Evolutionary conservation across 2,329 filamentous ascomycete species (phyloP).

Genomic region (Fusarium camptoceras): DNA sequence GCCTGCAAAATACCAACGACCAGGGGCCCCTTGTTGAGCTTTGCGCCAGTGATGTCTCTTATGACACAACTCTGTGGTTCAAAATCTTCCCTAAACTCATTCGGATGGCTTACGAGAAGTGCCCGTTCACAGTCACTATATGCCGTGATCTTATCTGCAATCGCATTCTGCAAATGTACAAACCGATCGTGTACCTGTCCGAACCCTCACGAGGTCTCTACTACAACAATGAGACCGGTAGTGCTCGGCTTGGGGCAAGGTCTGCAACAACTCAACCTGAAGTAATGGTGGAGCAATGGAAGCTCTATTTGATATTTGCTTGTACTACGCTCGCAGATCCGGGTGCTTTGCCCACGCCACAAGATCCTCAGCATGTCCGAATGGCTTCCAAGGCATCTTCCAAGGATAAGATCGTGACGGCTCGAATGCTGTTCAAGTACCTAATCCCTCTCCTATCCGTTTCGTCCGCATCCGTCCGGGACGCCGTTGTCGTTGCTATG

Average conservation of each 20-base stretch:
- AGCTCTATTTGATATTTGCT: conserved; percentile 95
- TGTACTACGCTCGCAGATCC: conserved; percentile 93
- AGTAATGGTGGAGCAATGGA: conserved; percentile 96
- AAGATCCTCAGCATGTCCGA: conserved; percentile 78
- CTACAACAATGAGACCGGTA: conserved; percentile 70
- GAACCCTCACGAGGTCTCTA: conserved; percentile 76
- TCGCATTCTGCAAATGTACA: conserved; percentile 92
- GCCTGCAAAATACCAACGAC: conserved; percentile 84
- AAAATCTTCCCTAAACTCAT: conserved; percentile 98
- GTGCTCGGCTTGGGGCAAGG: conserved; percentile 62
- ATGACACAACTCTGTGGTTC: conserved; percentile 96
- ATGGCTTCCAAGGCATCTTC: conserved; percentile 80
- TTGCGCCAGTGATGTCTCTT: conserved; percentile 93
- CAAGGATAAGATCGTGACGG: conserved; percentile 84
- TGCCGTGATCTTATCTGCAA: conserved; percentile 94
- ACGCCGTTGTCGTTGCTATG: conserved; percentile 90
- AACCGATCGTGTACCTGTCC: conserved; percentile 80
- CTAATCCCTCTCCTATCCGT: conserved; percentile 88
- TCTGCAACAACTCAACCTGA: conserved; percentile 81
- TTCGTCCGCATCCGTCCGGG: conserved; percentile 82
- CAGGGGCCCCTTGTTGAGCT: conserved; percentile 91
- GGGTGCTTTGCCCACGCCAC: conserved; percentile 65
- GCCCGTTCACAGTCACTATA: conserved; percentile 89
- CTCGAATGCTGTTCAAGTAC: conserved; percentile 88
- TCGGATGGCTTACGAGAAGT: conserved; percentile 88